Evolutionary conservation across 2,329 filamentous ascomycete species (phyloP), one percentile per base, ranked within the genome.

Genomic region (Exutisphaerella laricina): DNA sequence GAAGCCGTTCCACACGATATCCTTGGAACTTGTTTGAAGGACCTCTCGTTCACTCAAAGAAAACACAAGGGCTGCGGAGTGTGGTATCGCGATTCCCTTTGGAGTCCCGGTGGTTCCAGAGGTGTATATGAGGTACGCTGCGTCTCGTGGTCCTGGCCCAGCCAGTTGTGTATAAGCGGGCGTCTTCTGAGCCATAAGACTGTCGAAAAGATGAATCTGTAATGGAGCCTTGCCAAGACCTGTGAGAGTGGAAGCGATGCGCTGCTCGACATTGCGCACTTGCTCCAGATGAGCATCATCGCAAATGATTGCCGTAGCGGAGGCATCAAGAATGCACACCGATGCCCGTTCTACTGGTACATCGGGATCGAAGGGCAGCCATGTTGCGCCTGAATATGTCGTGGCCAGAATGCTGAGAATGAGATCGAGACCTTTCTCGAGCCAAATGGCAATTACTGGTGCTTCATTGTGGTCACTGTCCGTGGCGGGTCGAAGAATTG

Each of bases 51-150:
- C 52, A 18, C 48, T 51, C 7, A 53, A 26, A 5, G 46, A 49
- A 37, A 53, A 53, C 10, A 38, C 46, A 13, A 53, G 34, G 4
- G 50, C 50, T 17, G 50, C 50, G 13, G 48, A 51, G 18, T 58
- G 51, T 2, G 50, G 47, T 16, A 55, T 53, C 2, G 51, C 49
- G 16, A 58, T 53, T 1, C 55, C 55, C 30, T 59, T 61, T 4
- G 58, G 54, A 7, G 52, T 51, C 6, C 56, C 54, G 5, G 51
- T 57, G 14, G 52, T 56, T n/a, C 58, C 55, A 14, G 54, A 56
- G 21, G 59, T 57, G 47, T 57, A 59, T 18, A 61, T 57, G 20
- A 62, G 48, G 33, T 52, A 57, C 16, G 51, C 51, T 20, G 51
- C 53, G 41, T 56, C 41, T 20, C 44, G 31, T 26, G 50, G 48